Conservation (phyloP, 768 basidiomycete species). For the Leucocoprinus sp. region DNA sequence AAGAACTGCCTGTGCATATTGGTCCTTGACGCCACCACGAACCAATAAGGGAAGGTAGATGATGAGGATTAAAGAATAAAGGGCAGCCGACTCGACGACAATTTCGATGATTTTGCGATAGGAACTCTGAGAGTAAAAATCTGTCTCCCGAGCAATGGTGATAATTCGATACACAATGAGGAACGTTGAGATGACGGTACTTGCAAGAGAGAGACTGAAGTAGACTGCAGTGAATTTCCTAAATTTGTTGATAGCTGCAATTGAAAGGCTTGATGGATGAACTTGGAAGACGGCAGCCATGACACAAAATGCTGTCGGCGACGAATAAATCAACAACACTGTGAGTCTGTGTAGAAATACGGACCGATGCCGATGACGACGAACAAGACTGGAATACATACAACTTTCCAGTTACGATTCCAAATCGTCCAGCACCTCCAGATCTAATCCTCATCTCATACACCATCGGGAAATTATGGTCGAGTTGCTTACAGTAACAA, state of each 20-base stretch:
- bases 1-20: conserved; percentile 5
- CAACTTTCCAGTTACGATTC: neutral
- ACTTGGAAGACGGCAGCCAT: conserved; percentile 1
- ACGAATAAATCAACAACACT: neutral
- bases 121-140: neutral
- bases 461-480: neutral
- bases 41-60: conserved; percentile 4
- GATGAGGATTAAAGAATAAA: conserved; percentile 1
- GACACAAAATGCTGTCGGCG: neutral
- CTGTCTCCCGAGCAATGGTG: neutral
- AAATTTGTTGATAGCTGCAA: conserved; percentile 2
- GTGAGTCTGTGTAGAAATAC: neutral
- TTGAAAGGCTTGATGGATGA: neutral
- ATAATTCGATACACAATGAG: conserved; percentile 5
- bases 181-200: conserved; percentile 3
- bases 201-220: conserved; percentile 5
- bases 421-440: conserved; percentile 2
- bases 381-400: neutral
- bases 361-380: neutral
- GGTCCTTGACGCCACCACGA: neutral
- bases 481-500: neutral
- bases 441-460: neutral
- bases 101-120: conserved; percentile 6
- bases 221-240: neutral
- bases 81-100: conserved; percentile 5